A percentile compares a stretch with the other conserved stretches of the same genome.
Conservation (phyloP, 257 asterid genomes). For the Rauvolfia tetraphylla region DNA sequence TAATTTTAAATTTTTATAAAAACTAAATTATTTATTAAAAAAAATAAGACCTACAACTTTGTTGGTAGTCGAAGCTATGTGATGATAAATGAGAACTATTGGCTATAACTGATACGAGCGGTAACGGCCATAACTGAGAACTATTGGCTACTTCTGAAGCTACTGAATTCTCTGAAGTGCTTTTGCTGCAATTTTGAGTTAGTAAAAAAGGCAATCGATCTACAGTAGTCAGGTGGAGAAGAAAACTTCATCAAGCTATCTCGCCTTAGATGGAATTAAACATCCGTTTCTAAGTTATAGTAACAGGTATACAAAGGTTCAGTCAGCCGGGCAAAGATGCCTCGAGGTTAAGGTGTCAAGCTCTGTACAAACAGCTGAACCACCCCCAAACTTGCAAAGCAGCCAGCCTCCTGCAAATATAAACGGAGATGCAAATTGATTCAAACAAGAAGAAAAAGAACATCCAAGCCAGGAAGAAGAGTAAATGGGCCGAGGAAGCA, state of each 20-base stretch:
- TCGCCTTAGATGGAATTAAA: constrained; percentile 3
- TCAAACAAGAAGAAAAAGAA: background rate
- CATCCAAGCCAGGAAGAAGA: background rate
- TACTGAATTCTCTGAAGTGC: background rate
- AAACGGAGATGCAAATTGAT: background rate
- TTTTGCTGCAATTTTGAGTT: constrained; percentile 1
- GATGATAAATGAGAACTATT: background rate
- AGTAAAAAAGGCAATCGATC: constrained; percentile 9
- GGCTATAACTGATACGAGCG: background rate
- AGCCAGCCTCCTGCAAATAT: constrained; percentile 25
- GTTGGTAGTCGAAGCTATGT: background rate
- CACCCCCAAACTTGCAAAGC: constrained; percentile 15
- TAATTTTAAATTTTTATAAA: no score
- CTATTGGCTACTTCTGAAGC: background rate
- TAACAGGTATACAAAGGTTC: constrained; percentile 17
- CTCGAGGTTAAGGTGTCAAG: constrained; percentile 24
- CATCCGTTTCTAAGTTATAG: constrained; percentile 23
- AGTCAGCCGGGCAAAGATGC: constrained; percentile 15
- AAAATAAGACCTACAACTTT: no score
- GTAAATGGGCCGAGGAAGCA: background rate
- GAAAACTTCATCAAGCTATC: constrained; percentile 12
- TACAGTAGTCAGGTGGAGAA: constrained; percentile 5
- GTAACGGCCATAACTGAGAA: background rate
- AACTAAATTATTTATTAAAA: no score
- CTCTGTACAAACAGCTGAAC: constrained; percentile 30